Conservation (phyloP, 495 filamentous ascomycete species). For the Lindgomyces ingoldianus region DNA sequence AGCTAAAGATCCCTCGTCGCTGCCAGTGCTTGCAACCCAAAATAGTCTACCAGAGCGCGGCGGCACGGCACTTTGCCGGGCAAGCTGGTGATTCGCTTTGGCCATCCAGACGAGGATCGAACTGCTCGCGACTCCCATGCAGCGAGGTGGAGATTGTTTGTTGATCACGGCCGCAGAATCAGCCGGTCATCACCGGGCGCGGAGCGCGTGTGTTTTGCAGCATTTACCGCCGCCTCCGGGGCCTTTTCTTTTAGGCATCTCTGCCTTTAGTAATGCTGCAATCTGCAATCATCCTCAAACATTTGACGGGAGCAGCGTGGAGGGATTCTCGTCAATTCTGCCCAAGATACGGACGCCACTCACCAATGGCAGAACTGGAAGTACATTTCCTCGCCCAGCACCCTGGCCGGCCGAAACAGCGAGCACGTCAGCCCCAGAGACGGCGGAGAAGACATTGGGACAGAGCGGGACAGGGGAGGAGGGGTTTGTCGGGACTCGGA, state of each 20-base stretch:
- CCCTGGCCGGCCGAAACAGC: conserved; percentile 27
- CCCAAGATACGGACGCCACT: neutral
- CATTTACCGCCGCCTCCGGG: neutral
- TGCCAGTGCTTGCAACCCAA: conserved; percentile 20
- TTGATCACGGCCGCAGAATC: conserved; percentile 28
- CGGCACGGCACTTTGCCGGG: neutral
- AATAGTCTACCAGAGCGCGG: conserved; percentile 23
- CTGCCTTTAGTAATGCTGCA: neutral
- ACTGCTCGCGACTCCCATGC: conserved; percentile 21
- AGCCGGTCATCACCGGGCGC: conserved; percentile 3
- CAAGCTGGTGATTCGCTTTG: conserved; percentile 20
- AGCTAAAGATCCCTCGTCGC: conserved; percentile 7
- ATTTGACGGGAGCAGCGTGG: neutral
- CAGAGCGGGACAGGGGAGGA: conserved; percentile 1
- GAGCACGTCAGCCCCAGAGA: conserved; percentile 26
- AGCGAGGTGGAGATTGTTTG: conserved; percentile 33
- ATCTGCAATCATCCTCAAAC: conserved; percentile 14
- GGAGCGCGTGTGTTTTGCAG: conserved; percentile 29
- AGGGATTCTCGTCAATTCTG: neutral
- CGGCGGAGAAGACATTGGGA: conserved; percentile 8
- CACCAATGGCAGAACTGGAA: conserved; percentile 10
- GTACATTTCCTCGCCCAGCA: neutral
- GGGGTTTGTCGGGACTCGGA: conserved; percentile 15
- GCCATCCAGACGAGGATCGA: neutral
- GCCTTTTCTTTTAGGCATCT: neutral